phyloP scores from a whole-genome alignment of 108 stramenopile genomes.

The Pseudonitzschia delicatissima region DNA sequence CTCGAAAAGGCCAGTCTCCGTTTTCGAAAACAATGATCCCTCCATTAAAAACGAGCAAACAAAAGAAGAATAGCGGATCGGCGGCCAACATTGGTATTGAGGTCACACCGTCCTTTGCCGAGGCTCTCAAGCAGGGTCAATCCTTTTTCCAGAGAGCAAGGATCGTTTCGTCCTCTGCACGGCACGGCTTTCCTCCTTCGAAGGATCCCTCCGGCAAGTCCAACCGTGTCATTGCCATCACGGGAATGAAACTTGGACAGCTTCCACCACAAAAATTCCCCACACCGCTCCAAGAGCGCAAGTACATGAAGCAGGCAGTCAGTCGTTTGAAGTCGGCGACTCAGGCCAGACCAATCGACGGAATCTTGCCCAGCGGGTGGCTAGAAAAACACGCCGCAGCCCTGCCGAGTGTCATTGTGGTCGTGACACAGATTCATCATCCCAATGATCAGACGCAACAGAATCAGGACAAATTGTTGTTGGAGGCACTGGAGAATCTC shows the following conservation, averaged over 20 bases:
- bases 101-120: slow-evolving; percentile 31
- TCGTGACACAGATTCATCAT: slow-evolving; percentile 46
- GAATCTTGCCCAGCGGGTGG: slow-evolving; percentile 74
- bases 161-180: slow-evolving; percentile 45
- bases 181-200: slow-evolving; percentile 79
- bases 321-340: slow-evolving; percentile 19
- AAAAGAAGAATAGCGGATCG: background rate
- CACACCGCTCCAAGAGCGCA: background rate
- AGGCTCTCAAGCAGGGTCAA: slow-evolving; percentile 39
- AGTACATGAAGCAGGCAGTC: slow-evolving; percentile 1
- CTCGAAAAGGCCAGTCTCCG: background rate
- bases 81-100: background rate
- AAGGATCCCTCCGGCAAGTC: slow-evolving; percentile 60
- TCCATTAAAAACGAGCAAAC: too few relatives aligned
- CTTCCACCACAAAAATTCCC: background rate
- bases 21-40: background rate
- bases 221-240: slow-evolving; percentile 29
- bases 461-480: slow-evolving; percentile 40
- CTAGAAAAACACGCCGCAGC: slow-evolving; percentile 72
- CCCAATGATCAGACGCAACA: slow-evolving; percentile 22
- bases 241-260: background rate
- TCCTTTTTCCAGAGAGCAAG: slow-evolving; percentile 64
- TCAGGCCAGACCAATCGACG: slow-evolving; percentile 46
- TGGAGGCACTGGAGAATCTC: slow-evolving; percentile 53
- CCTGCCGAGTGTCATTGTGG: slow-evolving; percentile 65